A percentile compares a stretch with the other conserved stretches of the same genome.
phyloP scores from a whole-genome alignment of 345 rosid species.

The Linum lewisii region DNA sequence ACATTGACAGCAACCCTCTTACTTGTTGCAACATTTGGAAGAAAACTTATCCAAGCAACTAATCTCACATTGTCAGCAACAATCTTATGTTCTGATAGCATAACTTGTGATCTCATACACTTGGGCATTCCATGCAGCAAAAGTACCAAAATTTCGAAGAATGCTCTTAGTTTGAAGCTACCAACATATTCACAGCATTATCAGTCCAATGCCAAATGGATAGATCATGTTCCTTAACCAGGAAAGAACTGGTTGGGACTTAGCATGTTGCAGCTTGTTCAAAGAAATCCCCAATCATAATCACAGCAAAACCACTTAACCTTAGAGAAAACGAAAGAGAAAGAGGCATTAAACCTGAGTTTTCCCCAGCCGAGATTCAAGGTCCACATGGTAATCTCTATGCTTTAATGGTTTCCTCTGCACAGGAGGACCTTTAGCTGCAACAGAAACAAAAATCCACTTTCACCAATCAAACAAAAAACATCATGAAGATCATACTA shows the following conservation, averaged over 20 bases:
- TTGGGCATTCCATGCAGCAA: background rate
- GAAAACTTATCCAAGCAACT: background rate
- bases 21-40: too few relatives aligned
- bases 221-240: too few relatives aligned
- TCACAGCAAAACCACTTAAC: background rate
- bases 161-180: background rate
- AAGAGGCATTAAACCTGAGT: conserved; percentile 48
- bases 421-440: conserved; percentile 86
- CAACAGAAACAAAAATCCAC: background rate
- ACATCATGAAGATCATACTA: background rate
- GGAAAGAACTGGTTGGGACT: background rate
- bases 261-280: background rate
- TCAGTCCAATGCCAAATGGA: too few relatives aligned
- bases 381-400: conserved; percentile 92
- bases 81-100: background rate
- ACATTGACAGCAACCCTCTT: background rate
- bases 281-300: background rate
- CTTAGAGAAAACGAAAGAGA: background rate
- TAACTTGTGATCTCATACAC: background rate
- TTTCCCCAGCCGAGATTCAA: conserved; percentile 90
- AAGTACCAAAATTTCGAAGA: background rate
- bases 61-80: background rate
- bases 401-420: conserved; percentile 97
- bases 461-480: background rate
- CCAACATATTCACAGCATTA: too few relatives aligned